phyloP scores from a whole-genome alignment of 768 basidiomycete species.

The Russula ochroleuca region DNA sequence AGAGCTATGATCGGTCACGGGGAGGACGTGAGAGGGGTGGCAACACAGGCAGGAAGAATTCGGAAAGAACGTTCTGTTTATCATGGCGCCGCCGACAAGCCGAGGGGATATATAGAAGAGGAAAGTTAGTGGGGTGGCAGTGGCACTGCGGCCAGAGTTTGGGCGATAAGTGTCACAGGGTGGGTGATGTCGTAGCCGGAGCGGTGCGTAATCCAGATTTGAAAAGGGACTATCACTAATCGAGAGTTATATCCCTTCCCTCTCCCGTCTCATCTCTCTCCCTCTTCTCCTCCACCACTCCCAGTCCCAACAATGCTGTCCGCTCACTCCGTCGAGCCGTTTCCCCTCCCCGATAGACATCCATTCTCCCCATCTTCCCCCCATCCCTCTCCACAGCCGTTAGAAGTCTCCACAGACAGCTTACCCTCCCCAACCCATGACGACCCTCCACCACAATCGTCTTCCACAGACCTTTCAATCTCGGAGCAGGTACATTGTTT shows the following conservation, averaged over 20 bases:
- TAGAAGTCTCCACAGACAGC: slow-evolving; percentile 25
- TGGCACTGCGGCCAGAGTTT: too few relatives aligned
- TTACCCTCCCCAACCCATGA: slow-evolving; percentile 6
- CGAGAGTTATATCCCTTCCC: not conserved
- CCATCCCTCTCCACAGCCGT: slow-evolving; percentile 26
- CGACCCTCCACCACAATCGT: not conserved
- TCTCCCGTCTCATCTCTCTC: slow-evolving; percentile 4
- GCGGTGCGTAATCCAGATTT: not conserved
- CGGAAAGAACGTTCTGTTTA: not conserved
- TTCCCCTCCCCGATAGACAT: slow-evolving; percentile 37
- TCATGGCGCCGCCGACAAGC: not conserved
- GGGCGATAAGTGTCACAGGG: not conserved
- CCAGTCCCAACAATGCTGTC: slow-evolving; percentile 13
- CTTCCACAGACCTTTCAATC: slow-evolving; percentile 13
- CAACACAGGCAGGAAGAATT: not conserved
- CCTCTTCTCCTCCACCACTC: slow-evolving; percentile 1
- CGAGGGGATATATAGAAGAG: not conserved
- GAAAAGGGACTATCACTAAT: not conserved
- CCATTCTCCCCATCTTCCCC: slow-evolving; percentile 37
- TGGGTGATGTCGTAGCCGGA: not conserved
- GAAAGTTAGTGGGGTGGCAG: not conserved
- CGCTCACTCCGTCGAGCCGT: not conserved
- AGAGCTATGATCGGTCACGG: too few relatives aligned
- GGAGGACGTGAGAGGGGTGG: not conserved
- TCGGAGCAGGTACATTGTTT: slow-evolving; percentile 19